Evolutionary conservation across 140 eudicot species (phyloP).

Genomic region (Erigeron philadelphicus): DNA sequence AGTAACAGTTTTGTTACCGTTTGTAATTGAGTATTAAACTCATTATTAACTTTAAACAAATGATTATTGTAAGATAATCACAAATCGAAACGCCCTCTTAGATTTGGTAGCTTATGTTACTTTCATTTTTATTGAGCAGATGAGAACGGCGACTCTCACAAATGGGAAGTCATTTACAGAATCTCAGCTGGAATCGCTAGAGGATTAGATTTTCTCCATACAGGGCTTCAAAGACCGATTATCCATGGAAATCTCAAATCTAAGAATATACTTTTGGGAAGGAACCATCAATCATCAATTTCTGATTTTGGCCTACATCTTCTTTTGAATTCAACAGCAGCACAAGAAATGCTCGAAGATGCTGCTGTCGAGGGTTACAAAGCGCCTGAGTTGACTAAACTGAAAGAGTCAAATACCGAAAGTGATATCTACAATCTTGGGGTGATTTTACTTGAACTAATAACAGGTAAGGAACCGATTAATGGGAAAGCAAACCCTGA

Average conservation of each 20-base stretch:
- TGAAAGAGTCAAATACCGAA: slow-evolving; percentile 49
- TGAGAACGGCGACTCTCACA: slow-evolving; percentile 59
- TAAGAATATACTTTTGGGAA: slow-evolving; percentile 60
- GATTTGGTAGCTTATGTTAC: slow-evolving; percentile 25
- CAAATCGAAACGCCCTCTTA: background rate
- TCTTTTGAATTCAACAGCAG: slow-evolving; percentile 59
- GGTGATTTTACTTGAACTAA: slow-evolving; percentile 66
- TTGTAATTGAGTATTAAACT: too few relatives aligned
- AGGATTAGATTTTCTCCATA: slow-evolving; percentile 70
- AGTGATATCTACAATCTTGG: slow-evolving; percentile 81
- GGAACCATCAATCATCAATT: slow-evolving; percentile 44
- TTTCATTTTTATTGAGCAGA: slow-evolving; percentile 42
- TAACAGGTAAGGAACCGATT: slow-evolving; percentile 63
- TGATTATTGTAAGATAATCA: too few relatives aligned
- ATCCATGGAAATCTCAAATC: slow-evolving; percentile 94
- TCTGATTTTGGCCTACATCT: slow-evolving; percentile 82
- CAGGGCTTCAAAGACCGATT: slow-evolving; percentile 50
- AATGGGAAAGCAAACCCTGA: slow-evolving; percentile 43
- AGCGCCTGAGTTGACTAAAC: slow-evolving; percentile 79
- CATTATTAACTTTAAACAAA: too few relatives aligned
- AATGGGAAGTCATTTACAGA: slow-evolving; percentile 60
- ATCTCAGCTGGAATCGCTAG: slow-evolving; percentile 64
- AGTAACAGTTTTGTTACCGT: too few relatives aligned
- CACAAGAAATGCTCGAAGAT: slow-evolving; percentile 74
- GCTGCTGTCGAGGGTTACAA: slow-evolving; percentile 74